Evolutionary conservation across 352 stramenopile genomes (phyloP).

Genomic region (Blastocystis sp.): DNA sequence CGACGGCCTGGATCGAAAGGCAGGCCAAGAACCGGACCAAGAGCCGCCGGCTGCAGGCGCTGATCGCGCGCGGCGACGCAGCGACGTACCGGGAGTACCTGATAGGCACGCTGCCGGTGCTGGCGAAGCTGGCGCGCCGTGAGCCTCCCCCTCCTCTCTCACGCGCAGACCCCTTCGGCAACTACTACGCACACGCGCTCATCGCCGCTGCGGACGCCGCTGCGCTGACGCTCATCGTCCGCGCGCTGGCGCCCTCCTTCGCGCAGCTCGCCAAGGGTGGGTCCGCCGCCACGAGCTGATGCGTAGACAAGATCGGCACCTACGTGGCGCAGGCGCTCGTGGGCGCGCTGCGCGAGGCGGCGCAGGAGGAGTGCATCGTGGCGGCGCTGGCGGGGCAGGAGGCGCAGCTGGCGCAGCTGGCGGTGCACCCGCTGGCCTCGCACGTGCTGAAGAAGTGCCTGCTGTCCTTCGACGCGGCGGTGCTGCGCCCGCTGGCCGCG

Average conservation of each 20-base stretch:
- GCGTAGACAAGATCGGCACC: background rate
- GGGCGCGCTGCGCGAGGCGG: background rate
- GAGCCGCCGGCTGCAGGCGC: background rate
- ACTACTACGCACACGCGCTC: background rate
- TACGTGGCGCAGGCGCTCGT: background rate
- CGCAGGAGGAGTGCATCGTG: background rate
- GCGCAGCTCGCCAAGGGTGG: background rate
- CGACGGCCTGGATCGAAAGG: background rate
- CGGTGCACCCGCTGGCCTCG: background rate
- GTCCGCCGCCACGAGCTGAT: background rate
- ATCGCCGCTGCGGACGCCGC: background rate
- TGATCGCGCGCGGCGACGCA: background rate
- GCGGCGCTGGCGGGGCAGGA: background rate
- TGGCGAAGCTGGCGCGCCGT: background rate
- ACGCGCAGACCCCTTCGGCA: background rate
- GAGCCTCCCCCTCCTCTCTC: too few relatives aligned
- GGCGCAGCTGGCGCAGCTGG: background rate
- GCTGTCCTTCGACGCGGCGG: background rate
- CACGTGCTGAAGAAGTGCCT: slow-evolving; percentile 2
- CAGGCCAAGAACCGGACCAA: background rate
- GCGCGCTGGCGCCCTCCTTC: background rate
- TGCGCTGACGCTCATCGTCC: background rate
- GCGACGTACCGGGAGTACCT: background rate
- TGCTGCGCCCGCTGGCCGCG: background rate
- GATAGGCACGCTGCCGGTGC: background rate